Conservation (phyloP, 2,329 filamentous ascomycete genomes). For the Neurospora sp. region DNA sequence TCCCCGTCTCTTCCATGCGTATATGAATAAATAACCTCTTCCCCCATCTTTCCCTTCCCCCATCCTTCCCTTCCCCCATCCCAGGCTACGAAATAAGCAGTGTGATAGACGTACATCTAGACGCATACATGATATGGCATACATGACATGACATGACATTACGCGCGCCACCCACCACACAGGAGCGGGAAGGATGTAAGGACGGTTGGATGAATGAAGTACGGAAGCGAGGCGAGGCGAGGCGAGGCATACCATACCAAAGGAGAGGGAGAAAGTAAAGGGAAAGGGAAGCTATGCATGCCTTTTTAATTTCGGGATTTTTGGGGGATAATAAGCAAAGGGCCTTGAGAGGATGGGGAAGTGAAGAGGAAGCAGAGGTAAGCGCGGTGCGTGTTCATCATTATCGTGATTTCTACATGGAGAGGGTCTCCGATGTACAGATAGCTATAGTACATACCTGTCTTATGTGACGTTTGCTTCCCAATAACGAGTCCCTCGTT, state of each 20-base stretch:
- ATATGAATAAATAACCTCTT: background rate
- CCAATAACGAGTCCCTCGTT: background rate
- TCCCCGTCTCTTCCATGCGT: background rate
- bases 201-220: background rate
- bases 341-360: background rate
- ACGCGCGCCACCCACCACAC: background rate
- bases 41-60: background rate
- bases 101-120: background rate
- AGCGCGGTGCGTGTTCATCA: background rate
- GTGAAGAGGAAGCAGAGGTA: background rate
- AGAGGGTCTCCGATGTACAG: background rate
- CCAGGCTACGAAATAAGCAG: background rate
- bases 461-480: background rate
- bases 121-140: background rate
- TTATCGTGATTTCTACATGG: background rate
- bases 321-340: background rate
- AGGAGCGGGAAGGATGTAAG: background rate
- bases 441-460: background rate
- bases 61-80: background rate
- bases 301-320: background rate
- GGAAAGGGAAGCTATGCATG: background rate
- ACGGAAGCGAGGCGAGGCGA: background rate
- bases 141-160: background rate
- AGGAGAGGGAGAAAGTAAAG: background rate
- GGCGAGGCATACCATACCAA: background rate